A percentile compares a stretch with the other conserved stretches of the same genome.
phyloP scores from a whole-genome alignment of 1,284 basidiomycete species.

The Dichomitus squalens region DNA sequence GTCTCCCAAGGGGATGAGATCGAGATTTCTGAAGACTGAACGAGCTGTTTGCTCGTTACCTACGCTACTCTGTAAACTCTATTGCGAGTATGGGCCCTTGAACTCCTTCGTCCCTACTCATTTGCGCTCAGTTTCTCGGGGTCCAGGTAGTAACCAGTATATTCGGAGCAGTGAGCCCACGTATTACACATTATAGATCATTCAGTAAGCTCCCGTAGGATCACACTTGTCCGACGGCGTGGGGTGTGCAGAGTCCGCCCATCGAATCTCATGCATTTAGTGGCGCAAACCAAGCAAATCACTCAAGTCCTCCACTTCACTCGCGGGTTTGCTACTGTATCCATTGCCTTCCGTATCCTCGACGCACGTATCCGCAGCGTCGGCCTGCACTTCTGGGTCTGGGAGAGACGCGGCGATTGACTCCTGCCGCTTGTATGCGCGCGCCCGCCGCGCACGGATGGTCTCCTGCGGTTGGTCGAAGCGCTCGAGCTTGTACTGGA shows the following conservation, averaged over 20 bases:
- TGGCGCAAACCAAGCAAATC: too few species aligned
- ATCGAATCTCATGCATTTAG: not conserved
- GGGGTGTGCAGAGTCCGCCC: not conserved
- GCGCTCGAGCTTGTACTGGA: conserved; percentile 52
- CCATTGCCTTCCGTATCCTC: too few species aligned
- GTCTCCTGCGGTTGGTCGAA: conserved; percentile 34
- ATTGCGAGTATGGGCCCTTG: not conserved
- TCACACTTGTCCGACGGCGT: not conserved
- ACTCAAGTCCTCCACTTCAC: too few species aligned
- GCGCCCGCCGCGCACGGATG: conserved; percentile 35
- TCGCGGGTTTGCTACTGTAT: too few species aligned
- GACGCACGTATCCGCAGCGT: not conserved
- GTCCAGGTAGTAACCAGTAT: not conserved
- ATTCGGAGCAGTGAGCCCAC: not conserved
- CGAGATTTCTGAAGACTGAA: not conserved
- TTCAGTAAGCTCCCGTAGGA: not conserved
- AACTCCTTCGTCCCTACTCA: not conserved
- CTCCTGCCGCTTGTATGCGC: conserved; percentile 39
- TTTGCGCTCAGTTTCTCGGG: not conserved
- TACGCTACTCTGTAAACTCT: not conserved
- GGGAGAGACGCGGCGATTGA: conserved; percentile 27
- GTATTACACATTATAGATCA: conserved; percentile 6
- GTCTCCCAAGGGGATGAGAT: not conserved
- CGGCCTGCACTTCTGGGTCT: not conserved
- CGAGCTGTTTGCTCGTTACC: not conserved